Percentiles rank a stretch among this genome's conserved stretches.
These are phyloP conservation scores for Puccinia coronata DNA, from an alignment of 1,284 basidiomycete species.

Conservation along the genomic window DNA sequence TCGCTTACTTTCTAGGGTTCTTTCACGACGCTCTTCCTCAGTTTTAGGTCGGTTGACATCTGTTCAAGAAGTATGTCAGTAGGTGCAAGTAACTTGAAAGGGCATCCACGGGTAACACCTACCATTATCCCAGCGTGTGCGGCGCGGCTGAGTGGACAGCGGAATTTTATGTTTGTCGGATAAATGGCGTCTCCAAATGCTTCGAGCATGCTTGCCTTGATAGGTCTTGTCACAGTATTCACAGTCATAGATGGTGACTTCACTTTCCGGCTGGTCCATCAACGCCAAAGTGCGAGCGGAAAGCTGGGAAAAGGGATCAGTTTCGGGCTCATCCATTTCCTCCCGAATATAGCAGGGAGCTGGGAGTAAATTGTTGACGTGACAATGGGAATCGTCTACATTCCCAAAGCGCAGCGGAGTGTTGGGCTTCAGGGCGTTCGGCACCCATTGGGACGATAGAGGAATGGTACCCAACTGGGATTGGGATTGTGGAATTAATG, in stretches of 20 bases:
- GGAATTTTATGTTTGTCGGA: conserved; percentile 65
- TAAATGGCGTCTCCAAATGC: conserved; percentile 64
- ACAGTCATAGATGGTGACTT: conserved; percentile 57
- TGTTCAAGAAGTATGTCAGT: conserved; percentile 50
- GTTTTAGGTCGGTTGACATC: conserved; percentile 63
- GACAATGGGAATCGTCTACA: not conserved
- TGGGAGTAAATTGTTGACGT: not conserved
- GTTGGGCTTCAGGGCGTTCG: not conserved
- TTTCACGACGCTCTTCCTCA: conserved; percentile 61
- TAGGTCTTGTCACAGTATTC: conserved; percentile 62
- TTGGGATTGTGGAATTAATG: conserved; percentile 19
- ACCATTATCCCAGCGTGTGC: conserved; percentile 65
- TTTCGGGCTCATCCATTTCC: conserved; percentile 19
- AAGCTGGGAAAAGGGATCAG: conserved; percentile 36
- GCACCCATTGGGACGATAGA: not conserved
- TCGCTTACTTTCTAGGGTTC: conserved; percentile 63
- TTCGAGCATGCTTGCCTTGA: conserved; percentile 64
- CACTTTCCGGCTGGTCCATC: conserved; percentile 51
- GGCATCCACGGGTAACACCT: conserved; percentile 49
- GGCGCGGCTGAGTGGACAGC: conserved; percentile 62
- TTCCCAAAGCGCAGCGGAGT: not conserved
- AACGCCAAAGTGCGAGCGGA: conserved; percentile 45
- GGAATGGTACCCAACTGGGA: not conserved
- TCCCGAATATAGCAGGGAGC: not conserved
- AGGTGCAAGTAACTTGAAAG: not conserved